phyloP scores from a whole-genome alignment of 2,329 filamentous ascomycete species.

The Orbilia blumenaviensis region DNA sequence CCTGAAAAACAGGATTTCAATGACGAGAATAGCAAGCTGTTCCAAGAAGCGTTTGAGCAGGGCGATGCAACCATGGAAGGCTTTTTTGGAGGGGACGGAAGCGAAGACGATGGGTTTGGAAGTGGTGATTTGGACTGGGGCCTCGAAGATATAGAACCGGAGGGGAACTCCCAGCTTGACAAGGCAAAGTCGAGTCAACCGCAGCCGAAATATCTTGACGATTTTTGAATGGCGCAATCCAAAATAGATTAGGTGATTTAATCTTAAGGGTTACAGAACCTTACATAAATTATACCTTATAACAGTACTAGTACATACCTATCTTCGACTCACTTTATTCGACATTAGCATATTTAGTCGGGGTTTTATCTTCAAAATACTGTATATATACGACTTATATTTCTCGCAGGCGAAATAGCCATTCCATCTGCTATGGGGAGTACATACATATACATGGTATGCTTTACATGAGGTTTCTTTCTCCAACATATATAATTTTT shows the following conservation, averaged over 20 bases:
- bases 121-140: constrained; percentile 39
- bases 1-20: background rate
- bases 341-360: background rate
- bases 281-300: no score
- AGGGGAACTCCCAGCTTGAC: background rate
- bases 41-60: constrained; percentile 3
- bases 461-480: constrained; percentile 14
- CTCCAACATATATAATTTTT: background rate
- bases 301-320: no score
- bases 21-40: background rate
- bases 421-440: background rate
- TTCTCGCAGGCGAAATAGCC: constrained; percentile 3
- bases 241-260: no score
- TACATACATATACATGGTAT: constrained; percentile 17
- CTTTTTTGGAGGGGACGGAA: background rate
- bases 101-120: background rate
- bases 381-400: constrained; percentile 25
- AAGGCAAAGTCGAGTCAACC: background rate
- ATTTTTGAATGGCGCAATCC: constrained; percentile 6
- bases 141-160: constrained; percentile 27
- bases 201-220: constrained; percentile 12
- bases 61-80: constrained; percentile 1
- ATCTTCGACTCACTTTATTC: no score
- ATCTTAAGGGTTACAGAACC: no score
- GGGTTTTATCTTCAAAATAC: background rate